Percentiles rank a stretch among this genome's conserved stretches.
Evolutionary conservation across 148 eudicot genomes (phyloP).

Genomic region (Salicornia ramosissima): DNA sequence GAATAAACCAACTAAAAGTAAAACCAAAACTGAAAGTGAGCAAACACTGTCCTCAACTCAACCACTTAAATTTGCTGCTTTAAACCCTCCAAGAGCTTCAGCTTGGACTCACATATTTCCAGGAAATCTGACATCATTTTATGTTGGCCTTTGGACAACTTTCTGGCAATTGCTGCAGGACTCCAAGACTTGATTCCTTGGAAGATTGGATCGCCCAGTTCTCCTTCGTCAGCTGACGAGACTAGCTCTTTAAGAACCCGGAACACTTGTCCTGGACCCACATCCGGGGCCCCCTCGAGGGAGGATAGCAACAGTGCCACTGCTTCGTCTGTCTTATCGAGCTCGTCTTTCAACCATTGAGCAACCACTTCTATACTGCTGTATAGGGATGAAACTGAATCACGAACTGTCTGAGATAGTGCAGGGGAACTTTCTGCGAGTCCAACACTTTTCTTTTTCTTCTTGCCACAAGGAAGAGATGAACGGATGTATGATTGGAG

Average conservation of each 20-base stretch:
- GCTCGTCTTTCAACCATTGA: constrained; percentile 58
- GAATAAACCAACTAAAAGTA: not conserved
- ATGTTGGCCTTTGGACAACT: constrained; percentile 44
- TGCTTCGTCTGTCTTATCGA: constrained; percentile 37
- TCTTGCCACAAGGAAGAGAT: constrained; percentile 74
- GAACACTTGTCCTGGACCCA: constrained; percentile 71
- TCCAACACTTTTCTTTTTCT: constrained; percentile 85
- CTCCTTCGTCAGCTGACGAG: constrained; percentile 36
- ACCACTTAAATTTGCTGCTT: constrained; percentile 40
- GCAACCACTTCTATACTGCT: constrained; percentile 48
- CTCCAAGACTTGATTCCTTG: constrained; percentile 62
- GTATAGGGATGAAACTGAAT: constrained; percentile 47
- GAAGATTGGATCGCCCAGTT: constrained; percentile 59
- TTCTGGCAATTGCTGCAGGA: constrained; percentile 60
- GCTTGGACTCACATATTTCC: constrained; percentile 61
- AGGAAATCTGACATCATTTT: constrained; percentile 48
- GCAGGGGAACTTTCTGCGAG: constrained; percentile 42
- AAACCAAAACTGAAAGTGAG: not conserved
- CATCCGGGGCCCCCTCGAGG: constrained; percentile 24
- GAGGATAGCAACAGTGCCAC: constrained; percentile 47
- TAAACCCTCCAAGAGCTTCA: constrained; percentile 48
- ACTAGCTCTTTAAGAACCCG: constrained; percentile 34
- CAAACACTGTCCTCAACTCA: not conserved
- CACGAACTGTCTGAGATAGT: constrained; percentile 43
- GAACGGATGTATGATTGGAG: constrained; percentile 65